Base-by-base conservation (phyloP, 768 basidiomycete species). In the Leccinum arenicola region DNA sequence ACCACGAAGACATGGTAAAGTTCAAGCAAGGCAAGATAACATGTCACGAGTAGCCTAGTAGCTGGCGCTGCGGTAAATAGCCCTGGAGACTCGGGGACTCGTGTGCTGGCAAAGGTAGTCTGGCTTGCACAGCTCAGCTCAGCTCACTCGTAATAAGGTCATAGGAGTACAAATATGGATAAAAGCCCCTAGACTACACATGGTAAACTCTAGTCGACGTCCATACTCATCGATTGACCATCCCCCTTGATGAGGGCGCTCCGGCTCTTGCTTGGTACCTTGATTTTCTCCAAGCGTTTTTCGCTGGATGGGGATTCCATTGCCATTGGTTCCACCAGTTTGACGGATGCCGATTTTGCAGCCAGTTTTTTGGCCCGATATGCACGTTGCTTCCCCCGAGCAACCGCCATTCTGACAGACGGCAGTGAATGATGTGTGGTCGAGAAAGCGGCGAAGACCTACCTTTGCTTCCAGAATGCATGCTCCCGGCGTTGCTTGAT, bases 391-490 rank as follows among this genome's bases (percentile, higher is more conserved):
- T 89, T 93, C 72, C 91, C 87, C 62, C 86, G 84, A 68, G 87
- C 88, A 62, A 82, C 82, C 15, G 88, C 86, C 94, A 97, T 95
- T 69, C 94, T 96, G 66, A 23, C 61, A 29, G 11, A 49, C 14
- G 52, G n/a, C 53, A 4, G 17, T 58, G 11, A 50, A 45, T 48
- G 19, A 17, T 15, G 12, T 23, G 21, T 51, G 9, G 11, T 3
- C 19, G 5, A 50, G 31, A 10, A 50, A 47, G 35, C 17, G 3
- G 10, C 6, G 19, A 19, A 40, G n/a, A 68, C 77, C 60, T 58
- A 85, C 89, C 90, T 84, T 79, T 91, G 91, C 77, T 94, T 98
- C 87, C 88, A 98, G 84, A 98, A 98, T 21, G 91, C 93, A 61
- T 88, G 84, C 71, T 98, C 97, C 74, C 97, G 82, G 71, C 88